Conservation (phyloP, 2,329 filamentous ascomycete species). For the Diplodia sapinea region DNA sequence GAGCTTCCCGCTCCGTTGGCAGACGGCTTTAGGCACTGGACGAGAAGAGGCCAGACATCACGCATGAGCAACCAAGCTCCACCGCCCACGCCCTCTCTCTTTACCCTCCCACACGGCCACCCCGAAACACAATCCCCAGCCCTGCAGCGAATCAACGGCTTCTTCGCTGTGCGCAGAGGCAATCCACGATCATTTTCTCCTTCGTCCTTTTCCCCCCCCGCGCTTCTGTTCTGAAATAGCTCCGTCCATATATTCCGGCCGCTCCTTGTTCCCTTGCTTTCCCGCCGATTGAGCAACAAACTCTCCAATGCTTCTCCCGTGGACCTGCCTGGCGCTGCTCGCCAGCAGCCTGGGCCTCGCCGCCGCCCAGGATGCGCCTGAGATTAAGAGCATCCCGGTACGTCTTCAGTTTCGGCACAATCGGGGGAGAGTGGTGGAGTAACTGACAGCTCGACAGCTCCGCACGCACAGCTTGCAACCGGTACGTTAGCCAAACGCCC, state of each 20-base stretch:
- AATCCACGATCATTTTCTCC: slow-evolving; percentile 9
- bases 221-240: slow-evolving; percentile 1
- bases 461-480: slow-evolving; percentile 83
- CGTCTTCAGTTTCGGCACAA: slow-evolving; percentile 41
- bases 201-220: not conserved
- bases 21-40: slow-evolving; percentile 10
- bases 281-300: not conserved
- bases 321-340: slow-evolving; percentile 47
- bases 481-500: slow-evolving; percentile 60
- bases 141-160: slow-evolving; percentile 17
- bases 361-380: slow-evolving; percentile 43
- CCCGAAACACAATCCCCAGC: slow-evolving; percentile 1
- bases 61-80: slow-evolving; percentile 20
- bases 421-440: not conserved
- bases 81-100: slow-evolving; percentile 10
- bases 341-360: slow-evolving; percentile 47
- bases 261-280: slow-evolving; percentile 28
- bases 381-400: slow-evolving; percentile 71
- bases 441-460: slow-evolving; percentile 60
- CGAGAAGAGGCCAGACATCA: slow-evolving; percentile 32
- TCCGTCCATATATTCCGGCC: slow-evolving; percentile 20
- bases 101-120: slow-evolving; percentile 2
- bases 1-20: slow-evolving; percentile 17
- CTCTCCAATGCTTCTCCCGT: slow-evolving; percentile 45
- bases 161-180: slow-evolving; percentile 24